These are phyloP conservation scores for Nitzschia sp. DNA, from an alignment of 108 stramenopile species.

Conservation along the genomic window DNA sequence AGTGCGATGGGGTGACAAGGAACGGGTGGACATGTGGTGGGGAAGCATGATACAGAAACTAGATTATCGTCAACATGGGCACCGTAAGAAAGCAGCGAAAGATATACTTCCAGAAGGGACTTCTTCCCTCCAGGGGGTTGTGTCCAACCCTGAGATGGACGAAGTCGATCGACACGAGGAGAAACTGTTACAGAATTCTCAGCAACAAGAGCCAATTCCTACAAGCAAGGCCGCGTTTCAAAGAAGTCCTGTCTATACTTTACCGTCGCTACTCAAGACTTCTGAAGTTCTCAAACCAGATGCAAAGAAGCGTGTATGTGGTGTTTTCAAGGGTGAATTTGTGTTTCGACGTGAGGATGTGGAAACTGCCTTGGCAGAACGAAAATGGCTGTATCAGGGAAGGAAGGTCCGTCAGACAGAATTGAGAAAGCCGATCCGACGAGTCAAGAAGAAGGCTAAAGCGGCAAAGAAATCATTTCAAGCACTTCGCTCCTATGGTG, in stretches of 20 bases:
- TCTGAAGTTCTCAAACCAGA: constrained; percentile 76
- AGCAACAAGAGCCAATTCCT: constrained; percentile 67
- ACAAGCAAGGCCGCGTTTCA: constrained; percentile 78
- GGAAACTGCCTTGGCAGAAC: constrained; percentile 58
- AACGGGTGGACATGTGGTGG: constrained; percentile 30
- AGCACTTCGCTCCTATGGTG: constrained; percentile 66
- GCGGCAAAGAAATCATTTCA: constrained; percentile 47
- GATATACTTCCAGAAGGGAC: background rate
- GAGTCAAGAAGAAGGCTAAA: constrained; percentile 69
- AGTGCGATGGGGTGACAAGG: background rate
- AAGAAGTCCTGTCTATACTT: constrained; percentile 66
- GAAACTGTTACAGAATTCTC: constrained; percentile 38
- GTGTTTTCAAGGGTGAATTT: constrained; percentile 85
- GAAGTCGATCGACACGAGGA: constrained; percentile 52
- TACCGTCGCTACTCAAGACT: constrained; percentile 63
- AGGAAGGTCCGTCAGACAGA: constrained; percentile 70
- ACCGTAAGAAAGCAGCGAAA: constrained; percentile 20
- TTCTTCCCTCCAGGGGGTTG: constrained; percentile 4
- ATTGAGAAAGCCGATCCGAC: constrained; percentile 55
- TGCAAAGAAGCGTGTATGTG: constrained; percentile 66
- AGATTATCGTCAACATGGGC: background rate
- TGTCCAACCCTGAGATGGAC: background rate
- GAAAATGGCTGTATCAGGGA: constrained; percentile 78
- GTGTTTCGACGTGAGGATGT: constrained; percentile 74
- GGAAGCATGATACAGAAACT: background rate